Conservation (phyloP, 495 filamentous ascomycete genomes). For the Daldinia caldariorum region DNA sequence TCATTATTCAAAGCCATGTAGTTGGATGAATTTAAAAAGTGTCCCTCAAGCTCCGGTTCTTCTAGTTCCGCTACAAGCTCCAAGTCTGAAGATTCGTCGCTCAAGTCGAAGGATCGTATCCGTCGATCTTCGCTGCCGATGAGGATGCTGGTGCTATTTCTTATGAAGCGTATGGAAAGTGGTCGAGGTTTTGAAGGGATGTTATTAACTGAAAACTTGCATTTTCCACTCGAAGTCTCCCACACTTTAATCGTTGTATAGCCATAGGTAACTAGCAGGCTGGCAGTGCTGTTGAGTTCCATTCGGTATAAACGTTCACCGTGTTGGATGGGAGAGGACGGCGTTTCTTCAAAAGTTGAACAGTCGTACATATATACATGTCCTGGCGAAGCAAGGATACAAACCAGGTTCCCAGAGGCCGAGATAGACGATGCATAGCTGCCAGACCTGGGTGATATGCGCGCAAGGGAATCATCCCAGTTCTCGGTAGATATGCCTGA, state of each 20-base stretch:
- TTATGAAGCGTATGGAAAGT: conserved; percentile 36
- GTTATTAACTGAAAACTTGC: conserved; percentile 26
- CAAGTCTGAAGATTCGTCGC: conserved; percentile 28
- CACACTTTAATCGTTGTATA: conserved; percentile 23
- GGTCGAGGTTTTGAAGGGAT: conserved; percentile 34
- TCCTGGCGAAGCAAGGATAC: too few relatives aligned
- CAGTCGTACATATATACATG: conserved; percentile 20
- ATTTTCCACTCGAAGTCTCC: conserved; percentile 26
- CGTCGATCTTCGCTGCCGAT: conserved; percentile 38
- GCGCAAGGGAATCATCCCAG: conserved; percentile 32
- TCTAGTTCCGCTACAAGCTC: conserved; percentile 39
- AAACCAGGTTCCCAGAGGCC: too few relatives aligned
- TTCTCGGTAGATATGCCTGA: conserved; percentile 4
- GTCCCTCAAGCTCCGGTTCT: conserved; percentile 41
- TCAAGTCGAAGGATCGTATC: conserved; percentile 30
- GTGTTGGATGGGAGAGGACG: conserved; percentile 8
- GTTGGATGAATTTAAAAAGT: conserved; percentile 38
- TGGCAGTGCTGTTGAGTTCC: conserved; percentile 9
- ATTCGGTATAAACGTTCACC: conserved; percentile 13
- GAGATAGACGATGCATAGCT: neutral
- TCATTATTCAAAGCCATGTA: conserved; percentile 42
- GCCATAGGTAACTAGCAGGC: conserved; percentile 17
- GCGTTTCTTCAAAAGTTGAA: conserved; percentile 19
- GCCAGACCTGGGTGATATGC: neutral
- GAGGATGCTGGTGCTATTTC: too few relatives aligned